Base-by-base conservation (phyloP, 2,329 filamentous ascomycete genomes). In the Trichoderma koningiopsis region DNA sequence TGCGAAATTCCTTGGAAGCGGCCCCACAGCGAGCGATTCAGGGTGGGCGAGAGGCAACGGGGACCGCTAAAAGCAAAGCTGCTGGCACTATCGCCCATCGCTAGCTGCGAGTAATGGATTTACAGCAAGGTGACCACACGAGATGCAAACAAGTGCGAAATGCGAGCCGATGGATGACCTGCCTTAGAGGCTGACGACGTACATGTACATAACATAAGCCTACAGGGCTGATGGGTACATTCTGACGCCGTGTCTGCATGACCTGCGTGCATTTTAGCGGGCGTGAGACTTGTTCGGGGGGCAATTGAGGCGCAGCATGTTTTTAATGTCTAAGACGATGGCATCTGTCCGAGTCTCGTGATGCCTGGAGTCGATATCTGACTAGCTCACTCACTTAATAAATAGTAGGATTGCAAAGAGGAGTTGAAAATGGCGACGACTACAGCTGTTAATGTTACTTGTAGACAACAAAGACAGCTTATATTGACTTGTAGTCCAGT, bases 261-360 rank as follows among this genome's bases (percentile, higher is more conserved):
- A 47, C 58, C 58, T 49, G 33, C 37, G 43, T 62, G 4, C 16
- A n/a, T n/a, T 19, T n/a, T 47, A 19, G 47, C 47, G 47, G 47
- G 55, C 24, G 27, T 31, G 29, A n/a, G 55, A 31, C 13, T 57
- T 49, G 62, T 66, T 27, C 35, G 62, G 53, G 40, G 58, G 52
- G 37, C 53, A 66, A 24, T 66, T 66, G 63, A 66, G 63, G 63
- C 63, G 63, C 63, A 66, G 63, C 53, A 49, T 16, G 11, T 56
- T 49, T 55, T 16, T 43, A 14, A 14, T 66, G 63, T 66, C 63
- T 66, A 58, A 66, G 63, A 66, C 53, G 63, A 57, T 29, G 40
- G 40, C 40, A n/a, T 14, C 43, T 27, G 22, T 22, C 27, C 53
- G 5, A 43, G 63, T 58, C 63, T 66, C 53, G 63, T 66, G 63